Conservation (phyloP, 441 rosid species). For the Flueggea neowawraea region DNA sequence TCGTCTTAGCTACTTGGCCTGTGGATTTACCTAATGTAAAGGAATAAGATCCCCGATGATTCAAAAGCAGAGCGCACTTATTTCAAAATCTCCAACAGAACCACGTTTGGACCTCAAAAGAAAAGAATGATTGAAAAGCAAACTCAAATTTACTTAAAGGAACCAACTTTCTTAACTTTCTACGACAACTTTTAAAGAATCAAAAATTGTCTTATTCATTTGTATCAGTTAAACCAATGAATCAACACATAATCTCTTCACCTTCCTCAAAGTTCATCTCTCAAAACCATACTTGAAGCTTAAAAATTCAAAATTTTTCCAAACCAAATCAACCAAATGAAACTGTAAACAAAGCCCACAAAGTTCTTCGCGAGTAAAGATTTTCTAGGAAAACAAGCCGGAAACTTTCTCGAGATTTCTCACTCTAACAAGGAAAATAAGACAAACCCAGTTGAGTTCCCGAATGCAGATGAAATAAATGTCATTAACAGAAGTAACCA, state of each 20-base stretch:
- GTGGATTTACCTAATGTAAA: constrained; percentile 18
- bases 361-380: background rate
- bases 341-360: background rate
- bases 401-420: constrained; percentile 6
- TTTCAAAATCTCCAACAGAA: constrained; percentile 8
- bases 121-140: background rate
- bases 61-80: constrained; percentile 14
- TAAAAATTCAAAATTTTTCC: too few relatives aligned
- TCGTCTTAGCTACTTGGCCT: constrained; percentile 12
- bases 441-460: constrained; percentile 20
- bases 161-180: background rate
- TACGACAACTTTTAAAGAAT: background rate
- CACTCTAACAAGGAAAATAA: constrained; percentile 2
- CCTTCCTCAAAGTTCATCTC: too few relatives aligned
- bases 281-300: too few relatives aligned
- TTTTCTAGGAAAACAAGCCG: constrained; percentile 8
- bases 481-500: constrained; percentile 11
- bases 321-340: background rate
- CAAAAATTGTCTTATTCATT: constrained; percentile 4
- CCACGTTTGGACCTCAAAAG: background rate
- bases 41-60: constrained; percentile 23
- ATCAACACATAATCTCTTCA: too few relatives aligned
- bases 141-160: constrained; percentile 2
- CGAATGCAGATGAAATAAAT: constrained; percentile 19
- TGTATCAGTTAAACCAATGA: background rate